These are phyloP conservation scores for Pichia sp. DNA, from an alignment of 1,139 yeast genomes.

Conservation along the genomic window DNA sequence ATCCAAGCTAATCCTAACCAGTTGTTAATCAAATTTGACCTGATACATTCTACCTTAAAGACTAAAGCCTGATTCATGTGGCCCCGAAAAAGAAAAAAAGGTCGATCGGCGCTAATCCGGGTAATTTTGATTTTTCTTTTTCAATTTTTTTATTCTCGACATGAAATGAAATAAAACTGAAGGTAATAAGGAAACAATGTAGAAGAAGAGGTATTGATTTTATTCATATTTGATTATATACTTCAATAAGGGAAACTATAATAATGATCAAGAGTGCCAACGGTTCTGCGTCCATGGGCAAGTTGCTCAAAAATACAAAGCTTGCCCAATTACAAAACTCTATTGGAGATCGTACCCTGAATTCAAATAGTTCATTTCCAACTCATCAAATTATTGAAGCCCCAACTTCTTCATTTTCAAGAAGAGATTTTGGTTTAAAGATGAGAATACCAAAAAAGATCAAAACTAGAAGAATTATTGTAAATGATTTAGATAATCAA, in stretches of 20 bases:
- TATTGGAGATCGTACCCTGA: conserved; percentile 21
- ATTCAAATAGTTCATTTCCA: conserved; percentile 32
- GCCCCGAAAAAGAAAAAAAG: not conserved
- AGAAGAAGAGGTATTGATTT: too few relatives aligned
- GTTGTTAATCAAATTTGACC: not conserved
- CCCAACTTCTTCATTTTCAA: conserved; percentile 45
- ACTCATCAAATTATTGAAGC: conserved; percentile 55
- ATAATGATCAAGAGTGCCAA: conserved; percentile 21
- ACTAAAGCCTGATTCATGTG: not conserved
- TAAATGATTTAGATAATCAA: conserved; percentile 46
- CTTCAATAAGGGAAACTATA: not conserved
- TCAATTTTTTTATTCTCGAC: not conserved
- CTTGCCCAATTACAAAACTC: conserved; percentile 28
- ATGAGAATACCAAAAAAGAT: conserved; percentile 47
- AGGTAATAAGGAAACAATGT: not conserved
- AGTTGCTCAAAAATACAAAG: conserved; percentile 24
- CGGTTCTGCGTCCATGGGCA: conserved; percentile 21
- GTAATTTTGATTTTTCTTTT: not conserved
- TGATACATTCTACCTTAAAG: not conserved
- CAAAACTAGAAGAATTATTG: conserved; percentile 41
- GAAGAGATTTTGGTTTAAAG: conserved; percentile 63
- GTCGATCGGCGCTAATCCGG: not conserved
- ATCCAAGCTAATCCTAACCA: not conserved
- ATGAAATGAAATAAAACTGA: not conserved
- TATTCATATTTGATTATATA: not conserved